phyloP scores from a whole-genome alignment of 768 basidiomycete genomes.

The Mycena leptocephala region DNA sequence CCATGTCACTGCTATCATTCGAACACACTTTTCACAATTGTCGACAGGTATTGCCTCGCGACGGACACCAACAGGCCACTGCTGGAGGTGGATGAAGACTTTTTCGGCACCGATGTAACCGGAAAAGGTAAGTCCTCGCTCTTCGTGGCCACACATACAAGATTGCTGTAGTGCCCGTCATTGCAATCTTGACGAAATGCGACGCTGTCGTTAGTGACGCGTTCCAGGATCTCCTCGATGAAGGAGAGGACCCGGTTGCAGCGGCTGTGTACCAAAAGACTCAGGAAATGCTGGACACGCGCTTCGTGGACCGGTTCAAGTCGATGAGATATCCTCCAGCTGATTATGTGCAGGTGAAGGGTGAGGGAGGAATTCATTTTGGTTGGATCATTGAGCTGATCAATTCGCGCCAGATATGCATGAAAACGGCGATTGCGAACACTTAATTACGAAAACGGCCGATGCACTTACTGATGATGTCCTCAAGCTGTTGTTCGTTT shows the following conservation, averaged over 20 bases:
- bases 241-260: conserved; percentile 19
- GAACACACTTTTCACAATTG: background rate
- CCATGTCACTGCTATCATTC: background rate
- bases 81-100: conserved; percentile 45
- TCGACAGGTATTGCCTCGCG: conserved; percentile 56
- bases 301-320: background rate
- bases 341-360: conserved; percentile 2
- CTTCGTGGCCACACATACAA: background rate
- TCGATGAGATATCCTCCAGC: background rate
- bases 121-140: conserved; percentile 39
- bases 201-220: conserved; percentile 47
- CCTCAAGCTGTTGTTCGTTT: background rate
- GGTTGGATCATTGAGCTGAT: background rate
- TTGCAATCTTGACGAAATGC: conserved; percentile 57
- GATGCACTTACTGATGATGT: background rate
- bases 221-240: conserved; percentile 28
- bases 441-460: background rate
- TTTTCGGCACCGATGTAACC: conserved; percentile 46
- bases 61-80: conserved; percentile 46
- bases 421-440: background rate
- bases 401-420: background rate
- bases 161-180: conserved; percentile 51
- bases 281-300: background rate
- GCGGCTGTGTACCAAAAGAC: background rate
- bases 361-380: background rate